Evolutionary conservation across 2,329 filamentous ascomycete genomes (phyloP), one percentile per base, ranked within the genome.

Genomic region (Mycosphaerella arachidis): DNA sequence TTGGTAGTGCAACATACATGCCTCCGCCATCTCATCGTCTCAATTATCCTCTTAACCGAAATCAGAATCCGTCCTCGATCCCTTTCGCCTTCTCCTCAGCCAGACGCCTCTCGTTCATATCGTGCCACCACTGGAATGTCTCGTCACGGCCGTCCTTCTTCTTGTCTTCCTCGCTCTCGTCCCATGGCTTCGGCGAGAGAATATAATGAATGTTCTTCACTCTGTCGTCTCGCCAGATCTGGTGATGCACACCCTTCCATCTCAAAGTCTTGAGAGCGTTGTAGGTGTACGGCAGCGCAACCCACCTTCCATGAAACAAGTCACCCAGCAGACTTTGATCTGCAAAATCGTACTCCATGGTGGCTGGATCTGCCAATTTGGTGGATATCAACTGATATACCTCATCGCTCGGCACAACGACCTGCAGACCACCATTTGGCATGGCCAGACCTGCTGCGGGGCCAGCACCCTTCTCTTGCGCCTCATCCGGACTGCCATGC

Each of bases 141-240:
- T 80, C 79, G 60, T 84, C 78, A 55, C 74, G 59, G 1, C 55
- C 65, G 69, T 57, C 72, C 66, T 76, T 72, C 8, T 73, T 75
- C 56, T 68, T 73, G 57, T 75, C 67, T 50, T 71, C 71, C 13
- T 72, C 68, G 56, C 72, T 76, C 72, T 86, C 83, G 62, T 86
- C 82, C 84, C 84, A 87, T 3, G 84, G 84, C 74, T 87, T 87
- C 33, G 84, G 83, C 54, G 77, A 81, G 57, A 87, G 68, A 45
- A 87, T 82, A 66, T 84, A 86, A 70, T 87, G 84, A 10, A 86
- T 75, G 65, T 86, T 86, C 75, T 86, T 86, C 20, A 86, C 82
- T 65, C 79, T 70, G 18, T 82, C 79, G 63, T 87, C 84, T 60
- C 78, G 74, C 84, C 84, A 87, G 58, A 87, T 86, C 30, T 77